Conservation (phyloP, 176 grass and related monocot genomes). For the Ampelocalamus luodianensis region DNA sequence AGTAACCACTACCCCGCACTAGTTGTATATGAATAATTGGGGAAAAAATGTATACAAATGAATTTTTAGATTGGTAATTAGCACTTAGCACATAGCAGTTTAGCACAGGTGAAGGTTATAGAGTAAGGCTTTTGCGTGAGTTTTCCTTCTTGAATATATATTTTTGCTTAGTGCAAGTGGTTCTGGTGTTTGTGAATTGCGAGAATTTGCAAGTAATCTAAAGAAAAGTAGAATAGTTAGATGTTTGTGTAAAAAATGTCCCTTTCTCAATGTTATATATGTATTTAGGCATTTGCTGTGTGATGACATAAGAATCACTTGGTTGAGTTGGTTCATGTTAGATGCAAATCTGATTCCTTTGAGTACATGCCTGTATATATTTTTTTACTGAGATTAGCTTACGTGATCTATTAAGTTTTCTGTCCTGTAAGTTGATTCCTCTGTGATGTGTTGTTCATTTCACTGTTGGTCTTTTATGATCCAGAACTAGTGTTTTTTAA, state of each 20-base stretch:
- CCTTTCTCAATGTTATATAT: slow-evolving; percentile 15
- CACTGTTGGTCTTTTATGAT: slow-evolving; percentile 20
- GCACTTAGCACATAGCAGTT: not conserved
- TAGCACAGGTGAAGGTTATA: not conserved
- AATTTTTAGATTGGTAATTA: not conserved
- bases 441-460: slow-evolving; percentile 24
- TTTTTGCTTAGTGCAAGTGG: not conserved
- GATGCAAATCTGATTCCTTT: not conserved
- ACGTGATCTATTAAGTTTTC: not conserved
- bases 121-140: not conserved
- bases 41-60: not conserved
- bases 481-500: slow-evolving; percentile 4
- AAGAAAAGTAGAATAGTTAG: not conserved
- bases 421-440: slow-evolving; percentile 24
- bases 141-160: not conserved
- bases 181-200: not conserved
- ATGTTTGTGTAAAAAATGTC: not conserved
- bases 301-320: not conserved
- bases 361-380: not conserved
- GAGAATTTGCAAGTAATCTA: not conserved
- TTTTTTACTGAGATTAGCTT: not conserved
- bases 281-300: not conserved
- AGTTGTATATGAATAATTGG: not conserved
- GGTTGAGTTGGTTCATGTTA: slow-evolving; percentile 13
- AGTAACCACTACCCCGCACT: not conserved